phyloP scores from a whole-genome alignment of 2,329 filamentous ascomycete genomes.

The Colletotrichum sp. region DNA sequence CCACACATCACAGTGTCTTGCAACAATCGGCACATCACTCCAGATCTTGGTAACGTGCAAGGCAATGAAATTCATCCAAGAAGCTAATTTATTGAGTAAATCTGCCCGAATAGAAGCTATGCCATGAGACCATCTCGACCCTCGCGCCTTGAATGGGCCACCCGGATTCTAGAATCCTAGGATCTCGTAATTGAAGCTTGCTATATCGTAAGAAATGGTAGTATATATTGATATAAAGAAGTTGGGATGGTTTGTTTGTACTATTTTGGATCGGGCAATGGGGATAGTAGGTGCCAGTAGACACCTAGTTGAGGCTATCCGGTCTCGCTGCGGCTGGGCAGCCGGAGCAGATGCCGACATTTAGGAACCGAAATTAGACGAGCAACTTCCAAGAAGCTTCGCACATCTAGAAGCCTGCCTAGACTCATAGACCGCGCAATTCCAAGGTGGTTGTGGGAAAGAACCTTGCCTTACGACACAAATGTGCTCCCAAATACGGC shows the following conservation, averaged over 20 bases:
- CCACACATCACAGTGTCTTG: fast-evolving
- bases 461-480: not conserved
- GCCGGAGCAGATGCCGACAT: not conserved
- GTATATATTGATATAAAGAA: fast-evolving
- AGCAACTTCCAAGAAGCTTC: not conserved
- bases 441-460: not conserved
- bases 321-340: not conserved
- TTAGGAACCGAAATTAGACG: fast-evolving
- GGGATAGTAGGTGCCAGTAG: not conserved
- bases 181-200: not conserved
- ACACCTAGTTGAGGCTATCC: not conserved
- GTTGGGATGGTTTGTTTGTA: fast-evolving
- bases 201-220: fast-evolving
- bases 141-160: no score
- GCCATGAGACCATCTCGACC: not conserved
- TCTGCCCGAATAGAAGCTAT: not conserved
- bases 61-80: not conserved
- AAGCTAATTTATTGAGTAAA: not conserved
- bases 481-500: not conserved
- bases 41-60: fast-evolving
- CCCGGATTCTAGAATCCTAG: not conserved
- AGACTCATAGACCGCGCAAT: not conserved
- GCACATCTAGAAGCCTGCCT: not conserved
- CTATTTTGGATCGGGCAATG: not conserved
- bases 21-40: not conserved